Evolutionary conservation across 495 filamentous ascomycete species (phyloP).

Genomic region (Neurospora terricola): DNA sequence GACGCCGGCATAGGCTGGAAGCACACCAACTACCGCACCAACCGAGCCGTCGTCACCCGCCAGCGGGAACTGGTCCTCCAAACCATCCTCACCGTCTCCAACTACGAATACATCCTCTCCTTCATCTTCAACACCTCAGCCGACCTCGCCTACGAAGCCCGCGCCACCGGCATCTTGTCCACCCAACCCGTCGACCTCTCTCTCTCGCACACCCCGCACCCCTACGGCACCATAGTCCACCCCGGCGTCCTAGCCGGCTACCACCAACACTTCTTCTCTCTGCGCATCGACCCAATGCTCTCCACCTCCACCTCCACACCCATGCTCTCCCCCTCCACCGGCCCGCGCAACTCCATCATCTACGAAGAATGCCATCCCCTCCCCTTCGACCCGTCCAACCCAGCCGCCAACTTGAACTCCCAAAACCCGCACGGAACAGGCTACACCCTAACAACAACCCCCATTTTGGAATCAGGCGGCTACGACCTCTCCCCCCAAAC

Average conservation of each 20-base stretch:
- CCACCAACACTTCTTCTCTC: conserved; percentile 89
- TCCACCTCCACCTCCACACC: not conserved
- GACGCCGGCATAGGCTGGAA: conserved; percentile 70
- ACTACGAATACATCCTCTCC: conserved; percentile 79
- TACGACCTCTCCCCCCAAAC: conserved; percentile 47
- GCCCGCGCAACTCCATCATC: conserved; percentile 58
- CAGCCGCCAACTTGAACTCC: not conserved
- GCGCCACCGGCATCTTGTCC: conserved; percentile 78
- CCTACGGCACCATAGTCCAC: conserved; percentile 76
- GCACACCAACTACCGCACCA: conserved; percentile 72
- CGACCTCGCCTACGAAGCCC: conserved; percentile 68
- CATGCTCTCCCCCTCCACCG: conserved; percentile 42
- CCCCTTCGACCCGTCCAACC: conserved; percentile 33
- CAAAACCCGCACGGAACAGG: conserved; percentile 69
- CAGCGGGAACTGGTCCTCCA: conserved; percentile 66
- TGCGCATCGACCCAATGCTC: conserved; percentile 67
- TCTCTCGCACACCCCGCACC: conserved; percentile 41
- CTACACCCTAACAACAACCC: conserved; percentile 55
- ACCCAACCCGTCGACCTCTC: conserved; percentile 67
- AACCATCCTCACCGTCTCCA: conserved; percentile 68
- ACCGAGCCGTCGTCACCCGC: conserved; percentile 54
- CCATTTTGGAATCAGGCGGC: conserved; percentile 34
- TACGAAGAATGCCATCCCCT: conserved; percentile 52
- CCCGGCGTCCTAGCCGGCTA: conserved; percentile 64
- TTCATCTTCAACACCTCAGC: conserved; percentile 83